Evolutionary conservation across 2,329 filamentous ascomycete genomes (phyloP).

Genomic region (Pseudopyricularia cyperi): DNA sequence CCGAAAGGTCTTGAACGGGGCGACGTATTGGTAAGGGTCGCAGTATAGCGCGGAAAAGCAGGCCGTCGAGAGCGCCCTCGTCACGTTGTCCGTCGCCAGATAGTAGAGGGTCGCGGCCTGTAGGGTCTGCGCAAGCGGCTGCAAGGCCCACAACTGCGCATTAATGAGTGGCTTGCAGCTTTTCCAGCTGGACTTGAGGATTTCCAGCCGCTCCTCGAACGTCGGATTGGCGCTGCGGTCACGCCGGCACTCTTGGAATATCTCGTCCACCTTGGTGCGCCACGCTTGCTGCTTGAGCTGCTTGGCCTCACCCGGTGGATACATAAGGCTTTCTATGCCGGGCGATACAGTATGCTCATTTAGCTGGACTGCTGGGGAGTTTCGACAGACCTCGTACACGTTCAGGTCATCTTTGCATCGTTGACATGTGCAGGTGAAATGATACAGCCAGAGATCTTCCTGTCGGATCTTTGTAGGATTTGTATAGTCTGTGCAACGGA

Average conservation of each 20-base stretch:
- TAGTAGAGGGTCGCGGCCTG: slow-evolving; percentile 32
- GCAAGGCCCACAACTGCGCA: slow-evolving; percentile 30
- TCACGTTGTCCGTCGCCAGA: slow-evolving; percentile 24
- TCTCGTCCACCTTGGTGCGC: slow-evolving; percentile 13
- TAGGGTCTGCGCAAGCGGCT: slow-evolving; percentile 32
- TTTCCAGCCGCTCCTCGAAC: slow-evolving; percentile 6
- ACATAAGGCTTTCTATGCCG: slow-evolving; percentile 18
- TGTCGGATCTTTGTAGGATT: slow-evolving; percentile 28
- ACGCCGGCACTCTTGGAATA: slow-evolving; percentile 15
- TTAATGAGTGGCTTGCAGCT: slow-evolving; percentile 23
- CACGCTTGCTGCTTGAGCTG: slow-evolving; percentile 13
- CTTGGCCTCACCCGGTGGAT: slow-evolving; percentile 16
- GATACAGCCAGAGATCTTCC: slow-evolving; percentile 31
- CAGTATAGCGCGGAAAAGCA: slow-evolving; percentile 33
- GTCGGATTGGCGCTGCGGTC: slow-evolving; percentile 6
- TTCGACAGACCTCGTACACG: slow-evolving; percentile 36
- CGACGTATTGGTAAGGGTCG: slow-evolving; percentile 35
- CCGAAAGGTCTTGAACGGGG: slow-evolving; percentile 35
- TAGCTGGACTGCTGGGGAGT: slow-evolving; percentile 25
- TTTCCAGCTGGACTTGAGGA: slow-evolving; percentile 22
- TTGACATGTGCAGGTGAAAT: slow-evolving; percentile 36
- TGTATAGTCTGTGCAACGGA: slow-evolving; percentile 27
- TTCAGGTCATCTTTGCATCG: slow-evolving; percentile 38
- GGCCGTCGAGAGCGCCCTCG: slow-evolving; percentile 29
- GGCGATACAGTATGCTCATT: slow-evolving; percentile 32